A percentile compares a stretch with the other conserved stretches of the same genome.
phyloP scores from a whole-genome alignment of 192 early-diverging fungal species.

The Dissophora ornata region DNA sequence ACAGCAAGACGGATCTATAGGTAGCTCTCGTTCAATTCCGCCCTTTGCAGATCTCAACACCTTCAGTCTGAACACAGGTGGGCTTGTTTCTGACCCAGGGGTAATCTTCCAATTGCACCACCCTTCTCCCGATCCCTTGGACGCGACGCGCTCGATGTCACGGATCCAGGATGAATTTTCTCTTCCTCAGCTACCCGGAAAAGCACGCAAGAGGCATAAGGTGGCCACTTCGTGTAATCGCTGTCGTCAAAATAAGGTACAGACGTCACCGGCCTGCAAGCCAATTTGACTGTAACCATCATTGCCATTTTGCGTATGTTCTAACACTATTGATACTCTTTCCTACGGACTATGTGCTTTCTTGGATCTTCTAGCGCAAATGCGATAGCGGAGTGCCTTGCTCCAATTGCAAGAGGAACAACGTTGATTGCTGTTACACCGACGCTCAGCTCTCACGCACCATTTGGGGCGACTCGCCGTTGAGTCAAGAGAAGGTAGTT shows the following conservation, averaged over 20 bases:
- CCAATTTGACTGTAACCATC: background rate
- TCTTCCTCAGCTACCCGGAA: background rate
- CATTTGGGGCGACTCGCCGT: conserved; percentile 28
- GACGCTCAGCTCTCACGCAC: conserved; percentile 35
- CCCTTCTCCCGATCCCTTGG: background rate
- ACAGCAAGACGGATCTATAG: background rate
- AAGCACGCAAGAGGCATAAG: conserved; percentile 38
- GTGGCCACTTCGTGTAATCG: conserved; percentile 40
- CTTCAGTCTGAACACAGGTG: background rate
- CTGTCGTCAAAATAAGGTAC: conserved; percentile 42
- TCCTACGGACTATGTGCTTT: background rate
- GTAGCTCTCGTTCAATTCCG: background rate
- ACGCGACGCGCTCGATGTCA: background rate
- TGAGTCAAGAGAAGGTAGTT: conserved; percentile 29
- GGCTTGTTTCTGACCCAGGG: background rate
- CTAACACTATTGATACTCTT: background rate
- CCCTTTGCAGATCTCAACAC: background rate
- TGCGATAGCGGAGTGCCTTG: conserved; percentile 35
- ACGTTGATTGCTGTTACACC: conserved; percentile 29
- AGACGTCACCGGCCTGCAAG: background rate
- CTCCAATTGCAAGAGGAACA: conserved; percentile 24
- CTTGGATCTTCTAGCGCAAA: conserved; percentile 15
- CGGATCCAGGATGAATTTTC: background rate
- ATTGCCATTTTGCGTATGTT: background rate
- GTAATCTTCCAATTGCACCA: background rate